Conservation (phyloP, 1,284 basidiomycete species). For the Puccinia polysora region DNA sequence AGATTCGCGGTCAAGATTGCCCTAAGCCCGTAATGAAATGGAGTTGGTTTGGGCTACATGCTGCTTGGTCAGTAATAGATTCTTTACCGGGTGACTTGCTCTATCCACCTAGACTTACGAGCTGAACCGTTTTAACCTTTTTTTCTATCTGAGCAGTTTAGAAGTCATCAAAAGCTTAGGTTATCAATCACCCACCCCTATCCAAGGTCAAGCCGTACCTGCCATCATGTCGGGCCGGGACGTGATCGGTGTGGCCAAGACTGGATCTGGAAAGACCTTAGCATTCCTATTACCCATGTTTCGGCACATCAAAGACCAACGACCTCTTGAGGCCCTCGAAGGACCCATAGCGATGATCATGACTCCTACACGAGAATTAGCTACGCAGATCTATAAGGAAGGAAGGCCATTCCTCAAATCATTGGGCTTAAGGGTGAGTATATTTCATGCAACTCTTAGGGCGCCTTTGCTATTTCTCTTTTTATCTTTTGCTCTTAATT, state of each 20-base stretch:
- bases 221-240: conserved; percentile 98
- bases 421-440: conserved; percentile 71
- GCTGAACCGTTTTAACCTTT: not conserved
- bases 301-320: conserved; percentile 97
- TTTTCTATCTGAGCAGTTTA: conserved; percentile 60
- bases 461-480: not conserved
- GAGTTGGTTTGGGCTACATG: conserved; percentile 94
- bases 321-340: conserved; percentile 86
- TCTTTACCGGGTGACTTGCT: too few species aligned
- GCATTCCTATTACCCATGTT: conserved; percentile 93
- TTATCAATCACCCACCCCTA: conserved; percentile 84
- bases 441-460: not conserved
- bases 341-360: conserved; percentile 94
- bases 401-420: conserved; percentile 93
- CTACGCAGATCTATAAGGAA: conserved; percentile 93
- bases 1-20: conserved; percentile 91
- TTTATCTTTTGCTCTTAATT: conserved; percentile 23
- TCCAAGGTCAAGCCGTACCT: conserved; percentile 96
- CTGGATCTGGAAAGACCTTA: conserved; percentile 91
- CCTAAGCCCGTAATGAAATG: conserved; percentile 94
- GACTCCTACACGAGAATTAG: conserved; percentile 95
- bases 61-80: conserved; percentile 70
- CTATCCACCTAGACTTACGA: too few species aligned
- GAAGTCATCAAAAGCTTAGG: conserved; percentile 86
- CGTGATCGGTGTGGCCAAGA: conserved; percentile 99